phyloP scores from a whole-genome alignment of 1,139 yeast genomes.

The Pichia sp. region DNA sequence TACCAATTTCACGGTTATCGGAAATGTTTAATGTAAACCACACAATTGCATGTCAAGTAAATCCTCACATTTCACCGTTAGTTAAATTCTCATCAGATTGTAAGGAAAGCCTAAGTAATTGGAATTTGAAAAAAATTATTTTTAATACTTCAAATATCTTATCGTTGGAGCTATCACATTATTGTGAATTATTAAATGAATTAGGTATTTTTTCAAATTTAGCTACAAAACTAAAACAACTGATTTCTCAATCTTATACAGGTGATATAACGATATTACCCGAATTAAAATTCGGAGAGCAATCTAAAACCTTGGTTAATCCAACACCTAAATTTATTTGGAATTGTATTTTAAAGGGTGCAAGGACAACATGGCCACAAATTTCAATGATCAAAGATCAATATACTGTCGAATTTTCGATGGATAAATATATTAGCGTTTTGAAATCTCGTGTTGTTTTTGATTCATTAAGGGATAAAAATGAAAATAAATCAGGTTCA shows the following conservation, averaged over 20 bases:
- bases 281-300: conserved; percentile 52
- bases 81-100: conserved; percentile 60
- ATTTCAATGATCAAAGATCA: conserved; percentile 78
- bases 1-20: conserved; percentile 81
- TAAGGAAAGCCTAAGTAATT: conserved; percentile 49
- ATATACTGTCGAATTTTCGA: conserved; percentile 80
- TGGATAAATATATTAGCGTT: conserved; percentile 68
- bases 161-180: conserved; percentile 71
- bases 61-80: conserved; percentile 92
- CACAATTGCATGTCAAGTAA: conserved; percentile 93
- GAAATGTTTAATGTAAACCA: conserved; percentile 97
- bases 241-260: conserved; percentile 78
- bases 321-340: conserved; percentile 73
- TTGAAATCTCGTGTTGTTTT: conserved; percentile 60
- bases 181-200: conserved; percentile 64
- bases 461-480: conserved; percentile 15
- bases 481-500: background rate
- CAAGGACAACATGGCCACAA: conserved; percentile 91
- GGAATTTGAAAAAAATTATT: conserved; percentile 55
- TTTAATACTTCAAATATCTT: conserved; percentile 48
- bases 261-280: conserved; percentile 94
- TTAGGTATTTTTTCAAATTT: conserved; percentile 69
- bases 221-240: conserved; percentile 65
- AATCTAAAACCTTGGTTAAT: conserved; percentile 60
- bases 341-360: conserved; percentile 74